Evolutionary conservation across 495 filamentous ascomycete species (phyloP).

Genomic region (Neurospora sp.): DNA sequence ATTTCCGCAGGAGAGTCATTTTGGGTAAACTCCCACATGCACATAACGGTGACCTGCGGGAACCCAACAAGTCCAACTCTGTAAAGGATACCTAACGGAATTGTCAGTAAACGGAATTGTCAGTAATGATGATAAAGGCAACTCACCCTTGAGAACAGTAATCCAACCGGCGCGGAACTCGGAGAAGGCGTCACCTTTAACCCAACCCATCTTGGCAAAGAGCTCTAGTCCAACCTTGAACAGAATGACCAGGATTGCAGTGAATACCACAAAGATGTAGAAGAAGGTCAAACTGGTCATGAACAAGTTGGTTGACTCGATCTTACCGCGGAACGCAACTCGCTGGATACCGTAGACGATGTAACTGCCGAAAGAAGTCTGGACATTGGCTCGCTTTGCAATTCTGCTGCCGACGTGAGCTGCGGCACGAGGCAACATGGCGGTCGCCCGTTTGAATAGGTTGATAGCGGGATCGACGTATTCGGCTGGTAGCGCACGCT

Average conservation of each 20-base stretch:
- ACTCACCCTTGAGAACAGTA: constrained; percentile 23
- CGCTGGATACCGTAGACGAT: constrained; percentile 80
- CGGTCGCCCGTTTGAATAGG: constrained; percentile 36
- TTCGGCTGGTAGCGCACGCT: constrained; percentile 36
- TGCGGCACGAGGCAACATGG: constrained; percentile 33
- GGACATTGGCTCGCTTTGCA: constrained; percentile 35
- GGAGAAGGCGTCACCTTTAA: constrained; percentile 79
- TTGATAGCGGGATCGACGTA: constrained; percentile 21
- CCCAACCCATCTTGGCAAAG: constrained; percentile 57
- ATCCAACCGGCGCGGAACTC: constrained; percentile 89
- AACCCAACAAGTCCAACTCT: constrained; percentile 85
- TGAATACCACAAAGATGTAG: constrained; percentile 64
- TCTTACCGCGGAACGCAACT: constrained; percentile 74
- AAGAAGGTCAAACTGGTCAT: constrained; percentile 88
- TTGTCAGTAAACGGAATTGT: constrained; percentile 7
- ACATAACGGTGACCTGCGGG: constrained; percentile 84
- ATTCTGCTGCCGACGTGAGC: constrained; percentile 28
- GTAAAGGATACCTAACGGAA: constrained; percentile 78
- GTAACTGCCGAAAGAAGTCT: constrained; percentile 43
- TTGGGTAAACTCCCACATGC: constrained; percentile 87
- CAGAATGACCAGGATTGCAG: constrained; percentile 58
- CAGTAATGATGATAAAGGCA: background rate
- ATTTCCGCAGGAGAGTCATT: constrained; percentile 82
- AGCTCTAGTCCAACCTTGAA: constrained; percentile 78
- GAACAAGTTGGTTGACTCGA: constrained; percentile 91